Percentiles rank a stretch among this genome's conserved stretches.
These are phyloP conservation scores for Musa schizocarpa DNA, from an alignment of 176 grass and related monocot genomes.

Conservation along the genomic window DNA sequence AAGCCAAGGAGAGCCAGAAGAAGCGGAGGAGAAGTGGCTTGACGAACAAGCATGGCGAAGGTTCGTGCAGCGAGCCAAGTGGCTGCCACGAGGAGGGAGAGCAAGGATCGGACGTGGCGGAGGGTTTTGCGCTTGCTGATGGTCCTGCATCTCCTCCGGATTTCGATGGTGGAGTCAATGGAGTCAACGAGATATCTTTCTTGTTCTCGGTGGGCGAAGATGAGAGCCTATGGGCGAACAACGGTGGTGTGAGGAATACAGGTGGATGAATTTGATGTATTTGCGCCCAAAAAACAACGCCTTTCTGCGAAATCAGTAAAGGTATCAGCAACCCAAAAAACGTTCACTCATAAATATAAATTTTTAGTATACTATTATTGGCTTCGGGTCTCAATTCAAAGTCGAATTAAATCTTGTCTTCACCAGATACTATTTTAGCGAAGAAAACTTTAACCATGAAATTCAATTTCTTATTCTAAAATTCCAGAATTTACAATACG, in stretches of 20 bases:
- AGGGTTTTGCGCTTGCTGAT: not conserved
- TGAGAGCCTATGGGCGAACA: not conserved
- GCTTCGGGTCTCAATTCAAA: too few relatives aligned
- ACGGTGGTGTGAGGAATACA: not conserved
- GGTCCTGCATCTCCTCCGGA: not conserved
- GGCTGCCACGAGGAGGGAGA: not conserved
- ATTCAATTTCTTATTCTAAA: too few relatives aligned
- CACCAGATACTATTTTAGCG: too few relatives aligned
- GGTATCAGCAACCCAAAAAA: too few relatives aligned
- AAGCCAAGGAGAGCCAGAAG: not conserved
- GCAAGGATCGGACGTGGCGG: not conserved
- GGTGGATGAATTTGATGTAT: not conserved
- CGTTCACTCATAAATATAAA: too few relatives aligned
- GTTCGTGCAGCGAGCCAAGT: not conserved
- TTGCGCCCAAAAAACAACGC: too few relatives aligned
- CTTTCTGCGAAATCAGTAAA: too few relatives aligned
- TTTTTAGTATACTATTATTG: too few relatives aligned
- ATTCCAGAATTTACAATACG: too few relatives aligned
- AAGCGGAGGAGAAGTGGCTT: not conserved
- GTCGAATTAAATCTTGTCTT: too few relatives aligned
- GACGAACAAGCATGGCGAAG: not conserved
- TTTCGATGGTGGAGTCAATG: not conserved
- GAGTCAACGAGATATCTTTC: not conserved
- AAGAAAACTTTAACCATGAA: too few relatives aligned
- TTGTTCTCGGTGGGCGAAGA: not conserved